Conservation (phyloP, 768 basidiomycete species). For the Cytidiella melzeri region DNA sequence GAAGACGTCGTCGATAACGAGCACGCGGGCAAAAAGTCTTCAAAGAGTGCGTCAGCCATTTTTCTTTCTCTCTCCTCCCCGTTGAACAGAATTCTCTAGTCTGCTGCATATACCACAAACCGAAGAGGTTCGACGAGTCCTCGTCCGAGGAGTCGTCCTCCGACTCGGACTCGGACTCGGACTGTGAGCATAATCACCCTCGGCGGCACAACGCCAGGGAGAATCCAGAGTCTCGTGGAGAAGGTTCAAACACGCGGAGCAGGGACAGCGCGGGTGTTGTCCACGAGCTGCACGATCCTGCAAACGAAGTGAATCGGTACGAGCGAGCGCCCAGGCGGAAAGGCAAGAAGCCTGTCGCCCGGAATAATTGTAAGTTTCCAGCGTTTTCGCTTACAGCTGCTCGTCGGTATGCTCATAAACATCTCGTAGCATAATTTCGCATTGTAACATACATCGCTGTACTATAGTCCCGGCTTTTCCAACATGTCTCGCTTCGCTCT, state of each 20-base stretch:
- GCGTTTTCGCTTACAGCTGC: not conserved
- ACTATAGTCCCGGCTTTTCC: too few species aligned
- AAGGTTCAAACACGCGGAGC: slow-evolving; percentile 13
- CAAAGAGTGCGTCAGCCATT: slow-evolving; percentile 66
- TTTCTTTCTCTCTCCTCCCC: not conserved
- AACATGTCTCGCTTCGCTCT: too few species aligned
- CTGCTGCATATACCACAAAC: slow-evolving; percentile 93
- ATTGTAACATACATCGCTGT: too few species aligned
- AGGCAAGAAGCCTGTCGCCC: slow-evolving; percentile 14
- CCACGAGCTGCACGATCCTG: slow-evolving; percentile 20
- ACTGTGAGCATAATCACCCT: slow-evolving; percentile 16
- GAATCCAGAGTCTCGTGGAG: slow-evolving; percentile 9
- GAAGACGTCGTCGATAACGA: slow-evolving; percentile 91
- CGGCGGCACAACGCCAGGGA: slow-evolving; percentile 12
- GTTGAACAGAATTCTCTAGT: slow-evolving; percentile 39
- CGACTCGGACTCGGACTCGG: slow-evolving; percentile 40
- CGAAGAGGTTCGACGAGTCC: slow-evolving; percentile 75
- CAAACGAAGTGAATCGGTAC: slow-evolving; percentile 29
- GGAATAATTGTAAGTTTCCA: slow-evolving; percentile 1
- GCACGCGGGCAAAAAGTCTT: slow-evolving; percentile 81
- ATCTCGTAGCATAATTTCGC: too few species aligned
- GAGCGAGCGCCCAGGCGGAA: slow-evolving; percentile 27
- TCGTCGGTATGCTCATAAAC: too few species aligned
- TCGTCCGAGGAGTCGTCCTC: slow-evolving; percentile 55
- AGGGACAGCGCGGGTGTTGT: slow-evolving; percentile 17